Evolutionary conservation across 1,284 basidiomycete genomes (phyloP), one percentile per base, ranked within the genome.

Genomic region (Bjerkandera adusta): DNA sequence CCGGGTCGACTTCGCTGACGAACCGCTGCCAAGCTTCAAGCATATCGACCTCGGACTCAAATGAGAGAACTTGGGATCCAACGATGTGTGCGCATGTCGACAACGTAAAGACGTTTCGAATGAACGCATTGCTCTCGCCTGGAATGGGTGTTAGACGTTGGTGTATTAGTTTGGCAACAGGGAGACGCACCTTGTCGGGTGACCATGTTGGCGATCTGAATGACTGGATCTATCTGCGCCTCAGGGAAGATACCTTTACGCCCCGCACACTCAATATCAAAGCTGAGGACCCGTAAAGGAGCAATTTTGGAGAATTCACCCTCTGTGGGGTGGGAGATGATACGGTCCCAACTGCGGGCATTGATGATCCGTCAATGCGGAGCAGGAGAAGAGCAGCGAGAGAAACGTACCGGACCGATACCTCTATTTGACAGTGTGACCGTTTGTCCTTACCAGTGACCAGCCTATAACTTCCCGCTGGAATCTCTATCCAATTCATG

Each of bases 121-220:
- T 85, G 67, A 97, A 97, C 0, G 94, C 95, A 50, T 91, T 85
- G 30, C 72, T 73, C 60, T 97, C 94, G 55, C 94, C 93, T 92
- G 51, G 15, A 42, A 16, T 26, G 27, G 24, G n/a, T 21, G 13
- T 12, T 0, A 25, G 6, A 36, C 16, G n/a, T 36, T 45, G 16
- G 5, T 36, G 27, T 10, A 25, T 13, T 13, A 15, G 18, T 8
- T 30, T 25, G n/a, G 36, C 8, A 11, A 3, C 2, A 43, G 5
- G 21, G 50, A 54, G 7, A 53, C 68, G 26, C 47, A 91, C 93
- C 93, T 77, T 97, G 95, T 2, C 87, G 76, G 24, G 93, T 97
- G 1, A 97, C 94, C 94, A 97, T 97, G 62, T 92, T 95, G 1
- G 94, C 94, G 48, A 97, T 97, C 60, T 97, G 94, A 58, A 97